Base-by-base conservation (phyloP, 768 basidiomycete genomes). In the Pulveroboletus sp. region DNA sequence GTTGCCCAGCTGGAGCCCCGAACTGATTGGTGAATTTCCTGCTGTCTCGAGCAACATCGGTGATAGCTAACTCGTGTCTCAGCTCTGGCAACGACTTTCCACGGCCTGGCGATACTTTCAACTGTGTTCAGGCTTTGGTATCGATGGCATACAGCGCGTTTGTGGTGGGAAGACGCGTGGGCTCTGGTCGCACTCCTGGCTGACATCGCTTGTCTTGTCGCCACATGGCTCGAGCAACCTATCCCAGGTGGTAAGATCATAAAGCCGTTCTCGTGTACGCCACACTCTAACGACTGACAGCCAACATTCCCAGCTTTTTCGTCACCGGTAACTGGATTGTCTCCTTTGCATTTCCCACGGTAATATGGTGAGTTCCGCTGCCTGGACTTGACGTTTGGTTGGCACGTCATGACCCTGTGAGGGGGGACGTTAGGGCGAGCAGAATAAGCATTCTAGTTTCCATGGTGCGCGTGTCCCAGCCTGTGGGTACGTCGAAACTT, bases 71-170 rank as follows among this genome's bases (percentile, higher is more conserved):
- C 21, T 21, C 21, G 21, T 21, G 21, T 21, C 32, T 17, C 24
- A 37, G 49, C 49, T 18, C 9, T 31, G 30, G 30, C 46, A 26
- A 31, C 47, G 6, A 31, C 49, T 5, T 49, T 49, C 36, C 30
- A 50, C 15, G 9, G 46, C 24, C 14, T 50, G 30, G 47, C 24
- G 28, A 50, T 50, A 24, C 43, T 33, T 28, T 50, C 46, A 31
- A 50, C 36, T 6, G 1, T 50, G 21, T 26, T 49, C 36, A 30
- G 45, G 45, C 45, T 50, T 48, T 37, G 28, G 27, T 24, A 50
- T 31, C 36, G 46, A 18, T 36, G 35, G 43, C n/a, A 49, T 28
- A 47, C 32, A 18, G n/a, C 32, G 14, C 26, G 47, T 24, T 36
- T 30, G 10, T 24, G 33, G 27, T 48, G 27, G 46, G 35, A 48